Evolutionary conservation across 2,329 filamentous ascomycete genomes (phyloP).

Genomic region (Sclerotinia nivalis): DNA sequence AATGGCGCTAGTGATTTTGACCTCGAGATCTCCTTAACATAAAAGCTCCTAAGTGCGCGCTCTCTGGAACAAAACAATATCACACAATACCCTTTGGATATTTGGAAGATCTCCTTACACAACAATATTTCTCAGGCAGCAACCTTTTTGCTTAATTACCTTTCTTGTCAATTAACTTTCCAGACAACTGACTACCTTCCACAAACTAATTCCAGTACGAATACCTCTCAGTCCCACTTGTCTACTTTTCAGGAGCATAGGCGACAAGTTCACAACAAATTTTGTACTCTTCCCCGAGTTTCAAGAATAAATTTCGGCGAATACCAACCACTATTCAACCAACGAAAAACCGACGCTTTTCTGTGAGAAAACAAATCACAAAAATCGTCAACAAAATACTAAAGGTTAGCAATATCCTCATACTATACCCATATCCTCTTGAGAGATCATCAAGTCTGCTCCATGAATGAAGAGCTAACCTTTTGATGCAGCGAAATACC

Average conservation of each 20-base stretch:
- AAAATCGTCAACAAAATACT: too few species aligned
- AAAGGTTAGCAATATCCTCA: neutral
- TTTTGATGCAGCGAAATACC: neutral
- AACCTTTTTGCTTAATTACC: neutral
- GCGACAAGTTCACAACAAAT: too few species aligned
- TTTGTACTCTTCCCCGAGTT: too few species aligned
- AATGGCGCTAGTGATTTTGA: neutral
- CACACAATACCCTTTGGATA: neutral
- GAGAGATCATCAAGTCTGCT: neutral
- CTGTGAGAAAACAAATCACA: neutral
- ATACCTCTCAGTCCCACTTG: neutral
- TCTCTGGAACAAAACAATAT: neutral
- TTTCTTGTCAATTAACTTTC: neutral
- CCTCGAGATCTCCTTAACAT: neutral
- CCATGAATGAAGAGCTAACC: neutral
- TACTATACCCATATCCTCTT: neutral
- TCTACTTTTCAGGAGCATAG: neutral
- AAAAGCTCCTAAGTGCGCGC: neutral
- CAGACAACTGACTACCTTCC: neutral
- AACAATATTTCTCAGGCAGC: neutral
- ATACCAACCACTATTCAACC: neutral
- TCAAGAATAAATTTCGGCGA: neutral
- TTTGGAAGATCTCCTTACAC: neutral
- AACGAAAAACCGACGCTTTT: neutral
- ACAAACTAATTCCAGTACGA: too few species aligned